phyloP scores from a whole-genome alignment of 2,329 filamentous ascomycete genomes.

The Microdochium nivale region DNA sequence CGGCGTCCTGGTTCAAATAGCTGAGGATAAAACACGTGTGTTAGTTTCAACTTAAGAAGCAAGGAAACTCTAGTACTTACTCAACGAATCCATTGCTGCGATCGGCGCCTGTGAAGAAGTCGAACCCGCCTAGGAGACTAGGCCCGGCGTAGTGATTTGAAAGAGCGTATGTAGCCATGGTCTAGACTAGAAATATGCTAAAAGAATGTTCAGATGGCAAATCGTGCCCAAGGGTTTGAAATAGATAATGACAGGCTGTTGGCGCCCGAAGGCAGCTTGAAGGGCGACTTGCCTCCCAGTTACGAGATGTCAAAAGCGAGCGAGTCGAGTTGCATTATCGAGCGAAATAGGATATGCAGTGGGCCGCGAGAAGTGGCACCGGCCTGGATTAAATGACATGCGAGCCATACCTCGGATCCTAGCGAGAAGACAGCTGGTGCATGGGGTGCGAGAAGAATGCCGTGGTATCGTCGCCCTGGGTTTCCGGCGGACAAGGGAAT shows the following conservation, averaged over 20 bases:
- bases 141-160: conserved; percentile 20
- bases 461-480: not conserved
- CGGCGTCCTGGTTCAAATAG: conserved; percentile 33
- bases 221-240: not conserved
- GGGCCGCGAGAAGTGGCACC: not conserved
- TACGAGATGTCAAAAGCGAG: not conserved
- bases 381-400: not conserved
- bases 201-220: not conserved
- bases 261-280: not conserved
- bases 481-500: not conserved
- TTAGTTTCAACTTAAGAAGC: not conserved
- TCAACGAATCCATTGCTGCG: conserved; percentile 60
- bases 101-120: conserved; percentile 43
- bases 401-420: not conserved
- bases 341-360: not conserved
- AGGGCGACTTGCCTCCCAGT: not conserved
- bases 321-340: not conserved
- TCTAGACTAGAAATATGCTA: not conserved
- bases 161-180: conserved; percentile 15
- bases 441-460: not conserved
- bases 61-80: conserved; percentile 33
- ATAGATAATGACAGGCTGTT: not conserved
- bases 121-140: conserved; percentile 30
- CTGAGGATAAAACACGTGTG: conserved; percentile 18
- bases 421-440: not conserved